Base-by-base conservation (phyloP, 2,329 filamentous ascomycete species). In the Aspergillus sp. region DNA sequence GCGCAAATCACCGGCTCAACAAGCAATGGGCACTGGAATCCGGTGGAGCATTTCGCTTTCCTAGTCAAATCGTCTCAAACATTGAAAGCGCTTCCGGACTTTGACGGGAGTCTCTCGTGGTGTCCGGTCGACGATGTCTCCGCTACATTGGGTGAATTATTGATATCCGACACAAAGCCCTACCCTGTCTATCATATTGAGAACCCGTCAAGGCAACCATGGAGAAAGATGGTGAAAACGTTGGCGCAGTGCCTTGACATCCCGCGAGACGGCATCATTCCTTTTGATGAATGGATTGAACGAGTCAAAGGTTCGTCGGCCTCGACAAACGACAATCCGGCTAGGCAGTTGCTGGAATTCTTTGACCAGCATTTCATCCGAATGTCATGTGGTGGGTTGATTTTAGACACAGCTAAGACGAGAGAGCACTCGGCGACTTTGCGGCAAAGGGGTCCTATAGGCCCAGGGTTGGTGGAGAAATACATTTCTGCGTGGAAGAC, bases 1-100 rank as follows among this genome's bases (percentile, higher is more conserved):
- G 81, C 78, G 0, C 82, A 85, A 62, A 78, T 84, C 32, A 71
- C 81, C 0, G 81, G 82, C 0, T 78, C 75, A 0, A 74, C 58
- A 3, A 69, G 52, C 0, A 81, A 66, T 50, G 81, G 81, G 0
- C 77, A 76, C 59, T 84, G 81, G 82, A 83, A 83, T 56, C 69
- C 74, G 0, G 70, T 73, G 21, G 80, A 83, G 61, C 78, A 83
- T 55, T 62, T 82, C 10, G 56, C 67, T 0, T 80, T 81, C 58
- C 50, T 84, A 17, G 59, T 81, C 52, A 81, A 82, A 61, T 78
- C 75, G 0, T 74, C 76, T 0, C 78, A 82, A 58, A 74, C 74
- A 0, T 57, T 82, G 0, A 59, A 65, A 1, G 69, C 61, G 0
- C 57, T 78, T 9, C 79, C 80, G 0, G 70, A 76, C 38, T 54